Evolutionary conservation across 208 protist genomes (phyloP), one percentile per base, ranked within the genome.

Genomic region (Polymyxa betae): DNA sequence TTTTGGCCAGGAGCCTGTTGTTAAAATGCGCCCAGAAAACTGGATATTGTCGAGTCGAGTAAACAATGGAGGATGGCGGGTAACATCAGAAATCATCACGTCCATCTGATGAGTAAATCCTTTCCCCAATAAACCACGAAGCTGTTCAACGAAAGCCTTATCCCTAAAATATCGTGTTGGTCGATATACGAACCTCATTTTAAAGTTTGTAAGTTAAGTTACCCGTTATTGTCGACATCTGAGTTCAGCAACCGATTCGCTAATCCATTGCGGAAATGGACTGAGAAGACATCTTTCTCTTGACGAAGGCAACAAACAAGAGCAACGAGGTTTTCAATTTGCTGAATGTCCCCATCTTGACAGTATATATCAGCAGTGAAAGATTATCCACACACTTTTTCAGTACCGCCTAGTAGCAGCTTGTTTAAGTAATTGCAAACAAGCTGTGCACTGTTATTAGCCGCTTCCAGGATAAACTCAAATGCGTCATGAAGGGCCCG

Each of bases 21-120:
- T 82, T 45, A 82, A 45, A 40, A 82, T 43, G 5, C 72, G 5
- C 10, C 16, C 72, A 82, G 72, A 38, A 16, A 82, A 35, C n/a
- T 82, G 16, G 72, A 43, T 43, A 35, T 5, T 38, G n/a, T 5
- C 5, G 16, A 35, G n/a, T n/a, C 16, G 5, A 12, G 72, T 82
- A 5, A 12, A 20, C 5, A 82, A n/a, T n/a, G 72, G 72, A 16
- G n/a, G 16, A 16, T 82, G 16, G 16, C 35, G 5, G 49, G 24
- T 29, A 40, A 43, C n/a, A 82, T 82, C 72, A 12, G 72, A 82
- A 12, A 82, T 43, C 72, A 82, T 82, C 5, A 35, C n/a, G 5
- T 82, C 72, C 72, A 82, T 82, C 72, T 82, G 5, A 35, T 82
- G 72, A n/a, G 35, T 45, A 43, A 45, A 82, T 5, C 72, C 72